These are phyloP conservation scores for Neonectria coccinea DNA, from an alignment of 2,329 filamentous ascomycete genomes.

Conservation along the genomic window DNA sequence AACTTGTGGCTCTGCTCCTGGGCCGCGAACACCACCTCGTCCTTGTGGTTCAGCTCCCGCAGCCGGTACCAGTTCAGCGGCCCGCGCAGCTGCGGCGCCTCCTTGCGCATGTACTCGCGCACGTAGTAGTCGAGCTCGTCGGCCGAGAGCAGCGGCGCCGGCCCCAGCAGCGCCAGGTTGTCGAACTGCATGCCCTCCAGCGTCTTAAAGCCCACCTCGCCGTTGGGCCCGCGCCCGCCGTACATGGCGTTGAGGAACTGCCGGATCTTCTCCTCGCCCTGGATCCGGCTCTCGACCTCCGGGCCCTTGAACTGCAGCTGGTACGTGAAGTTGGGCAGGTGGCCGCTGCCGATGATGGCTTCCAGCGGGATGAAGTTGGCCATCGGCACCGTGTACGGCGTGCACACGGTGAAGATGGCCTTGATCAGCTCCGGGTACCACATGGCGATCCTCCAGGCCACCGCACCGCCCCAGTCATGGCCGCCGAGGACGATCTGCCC, in stretches of 20 bases:
- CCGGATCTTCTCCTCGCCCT: slow-evolving; percentile 71
- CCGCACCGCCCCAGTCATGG: slow-evolving; percentile 90
- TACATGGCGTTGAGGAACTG: slow-evolving; percentile 79
- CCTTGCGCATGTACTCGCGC: slow-evolving; percentile 73
- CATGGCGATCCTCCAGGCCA: slow-evolving; percentile 80
- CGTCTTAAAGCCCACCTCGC: slow-evolving; percentile 69
- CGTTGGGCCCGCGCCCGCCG: slow-evolving; percentile 70
- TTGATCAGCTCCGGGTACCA: slow-evolving; percentile 79
- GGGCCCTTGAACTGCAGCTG: slow-evolving; percentile 83
- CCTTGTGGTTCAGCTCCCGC: slow-evolving; percentile 77
- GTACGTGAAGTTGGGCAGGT: slow-evolving; percentile 80
- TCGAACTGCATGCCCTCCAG: slow-evolving; percentile 73
- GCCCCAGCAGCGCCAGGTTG: slow-evolving; percentile 67
- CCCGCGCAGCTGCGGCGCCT: slow-evolving; percentile 73
- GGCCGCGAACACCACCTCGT: slow-evolving; percentile 73
- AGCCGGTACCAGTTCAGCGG: slow-evolving; percentile 92
- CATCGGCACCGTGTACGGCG: slow-evolving; percentile 73
- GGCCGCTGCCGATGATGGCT: slow-evolving; percentile 64
- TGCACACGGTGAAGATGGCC: slow-evolving; percentile 84
- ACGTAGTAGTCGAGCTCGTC: slow-evolving; percentile 84
- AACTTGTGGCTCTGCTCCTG: slow-evolving; percentile 61
- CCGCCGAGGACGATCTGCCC: slow-evolving; percentile 81
- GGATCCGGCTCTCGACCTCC: slow-evolving; percentile 70
- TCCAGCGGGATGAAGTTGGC: slow-evolving; percentile 67
- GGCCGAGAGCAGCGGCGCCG: slow-evolving; percentile 69